A percentile compares a stretch with the other conserved stretches of the same genome.
These are phyloP conservation scores for Barbatosphaeria neglecta DNA, from an alignment of 495 filamentous ascomycete genomes.

Conservation along the genomic window DNA sequence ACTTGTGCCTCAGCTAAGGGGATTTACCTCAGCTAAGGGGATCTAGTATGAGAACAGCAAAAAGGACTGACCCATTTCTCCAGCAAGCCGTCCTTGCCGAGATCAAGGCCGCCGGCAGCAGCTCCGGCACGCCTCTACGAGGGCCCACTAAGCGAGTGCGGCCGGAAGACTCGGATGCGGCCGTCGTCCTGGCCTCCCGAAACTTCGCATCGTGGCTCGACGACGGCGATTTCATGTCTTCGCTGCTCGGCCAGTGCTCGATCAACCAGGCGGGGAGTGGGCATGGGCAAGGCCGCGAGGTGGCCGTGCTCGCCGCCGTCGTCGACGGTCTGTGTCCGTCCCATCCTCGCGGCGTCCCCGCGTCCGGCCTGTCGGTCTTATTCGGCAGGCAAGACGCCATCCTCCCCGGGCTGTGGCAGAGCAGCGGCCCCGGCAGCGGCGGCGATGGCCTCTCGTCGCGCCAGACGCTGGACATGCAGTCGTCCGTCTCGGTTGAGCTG, in stretches of 20 bases:
- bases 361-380: slow-evolving; percentile 31
- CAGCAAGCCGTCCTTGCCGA: background rate
- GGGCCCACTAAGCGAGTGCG: background rate
- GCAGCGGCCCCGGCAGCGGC: background rate
- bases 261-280: background rate
- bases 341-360: slow-evolving; percentile 7
- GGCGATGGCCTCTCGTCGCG: background rate
- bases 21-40: too few relatives aligned
- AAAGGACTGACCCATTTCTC: background rate
- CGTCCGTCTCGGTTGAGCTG: slow-evolving; percentile 6
- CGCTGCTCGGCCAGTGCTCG: slow-evolving; percentile 11
- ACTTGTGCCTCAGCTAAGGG: too few relatives aligned
- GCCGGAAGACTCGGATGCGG: slow-evolving; percentile 7
- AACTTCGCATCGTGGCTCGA: slow-evolving; percentile 24
- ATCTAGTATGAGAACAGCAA: too few relatives aligned
- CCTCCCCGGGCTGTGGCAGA: slow-evolving; percentile 21
- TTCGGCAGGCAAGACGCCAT: slow-evolving; percentile 12
- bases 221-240: slow-evolving; percentile 22
- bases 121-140: background rate
- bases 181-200: slow-evolving; percentile 23
- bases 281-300: background rate
- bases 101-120: background rate
- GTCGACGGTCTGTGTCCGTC: slow-evolving; percentile 21
- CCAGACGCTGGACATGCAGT: background rate
- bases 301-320: slow-evolving; percentile 22